phyloP scores from a whole-genome alignment of 2,329 filamentous ascomycete species.

The Graphilbum sp. region DNA sequence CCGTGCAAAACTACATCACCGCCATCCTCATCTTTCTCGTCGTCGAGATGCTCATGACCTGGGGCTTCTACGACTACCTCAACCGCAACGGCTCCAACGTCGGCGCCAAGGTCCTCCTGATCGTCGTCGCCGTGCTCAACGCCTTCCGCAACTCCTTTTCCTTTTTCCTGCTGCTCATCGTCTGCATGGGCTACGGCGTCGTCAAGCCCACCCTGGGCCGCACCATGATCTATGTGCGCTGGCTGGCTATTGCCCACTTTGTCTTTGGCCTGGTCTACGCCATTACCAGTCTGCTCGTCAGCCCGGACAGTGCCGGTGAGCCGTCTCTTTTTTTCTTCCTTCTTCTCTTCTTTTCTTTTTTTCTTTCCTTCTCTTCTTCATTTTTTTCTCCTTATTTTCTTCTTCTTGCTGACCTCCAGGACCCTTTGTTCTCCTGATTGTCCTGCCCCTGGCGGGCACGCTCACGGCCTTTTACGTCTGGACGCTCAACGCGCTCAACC shows the following conservation, averaged over 20 bases:
- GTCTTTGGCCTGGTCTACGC: slow-evolving; percentile 89
- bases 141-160: slow-evolving; percentile 93
- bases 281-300: slow-evolving; percentile 73
- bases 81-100: slow-evolving; percentile 77
- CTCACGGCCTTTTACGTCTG: slow-evolving; percentile 96
- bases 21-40: slow-evolving; percentile 90
- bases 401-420: slow-evolving; percentile 26
- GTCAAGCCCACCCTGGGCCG: slow-evolving; percentile 85
- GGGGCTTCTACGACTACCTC: slow-evolving; percentile 96
- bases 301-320: slow-evolving; percentile 65
- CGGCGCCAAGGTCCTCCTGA: slow-evolving; percentile 70
- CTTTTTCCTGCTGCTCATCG: slow-evolving; percentile 92
- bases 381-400: too few relatives aligned
- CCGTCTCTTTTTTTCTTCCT: not conserved
- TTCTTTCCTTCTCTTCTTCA: not conserved
- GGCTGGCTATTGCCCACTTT: slow-evolving; percentile 83
- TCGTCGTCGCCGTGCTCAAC: slow-evolving; percentile 84
- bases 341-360: not conserved
- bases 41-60: slow-evolving; percentile 93
- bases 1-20: slow-evolving; percentile 98
- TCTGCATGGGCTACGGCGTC: slow-evolving; percentile 98
- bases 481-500: slow-evolving; percentile 89
- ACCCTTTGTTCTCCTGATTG: slow-evolving; percentile 79
- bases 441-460: slow-evolving; percentile 79
- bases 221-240: slow-evolving; percentile 87